Percentiles rank a stretch among this genome's conserved stretches.
Evolutionary conservation across 768 basidiomycete species (phyloP).

Genomic region (Termitomyces heimii): DNA sequence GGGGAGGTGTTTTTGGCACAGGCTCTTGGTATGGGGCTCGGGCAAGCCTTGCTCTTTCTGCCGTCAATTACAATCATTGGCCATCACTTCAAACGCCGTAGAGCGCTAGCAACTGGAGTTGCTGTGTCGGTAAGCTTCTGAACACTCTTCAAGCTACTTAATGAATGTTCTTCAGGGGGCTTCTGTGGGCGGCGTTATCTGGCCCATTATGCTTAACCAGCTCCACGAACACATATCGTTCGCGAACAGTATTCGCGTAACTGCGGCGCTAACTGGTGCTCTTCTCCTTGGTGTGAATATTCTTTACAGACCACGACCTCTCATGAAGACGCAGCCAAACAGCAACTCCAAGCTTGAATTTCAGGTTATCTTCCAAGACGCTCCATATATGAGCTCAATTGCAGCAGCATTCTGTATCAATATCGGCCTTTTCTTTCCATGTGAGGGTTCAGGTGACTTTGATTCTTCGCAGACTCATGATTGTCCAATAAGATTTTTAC

Average conservation of each 20-base stretch:
- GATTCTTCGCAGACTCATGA: constrained; percentile 16
- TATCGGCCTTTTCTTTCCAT: constrained; percentile 50
- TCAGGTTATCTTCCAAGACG: constrained; percentile 27
- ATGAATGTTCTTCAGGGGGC: constrained; percentile 22
- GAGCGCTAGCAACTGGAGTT: constrained; percentile 32
- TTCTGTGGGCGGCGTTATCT: constrained; percentile 46
- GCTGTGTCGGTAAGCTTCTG: constrained; percentile 36
- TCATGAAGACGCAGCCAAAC: constrained; percentile 2
- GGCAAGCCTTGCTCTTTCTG: constrained; percentile 42
- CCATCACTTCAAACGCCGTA: constrained; percentile 36
- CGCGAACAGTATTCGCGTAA: constrained; percentile 28
- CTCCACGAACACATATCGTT: constrained; percentile 23
- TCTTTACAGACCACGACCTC: constrained; percentile 21
- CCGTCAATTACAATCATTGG: constrained; percentile 43
- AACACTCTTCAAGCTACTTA: background rate
- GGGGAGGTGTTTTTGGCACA: constrained; percentile 45
- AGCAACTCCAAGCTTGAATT: constrained; percentile 17
- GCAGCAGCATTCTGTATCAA: constrained; percentile 19
- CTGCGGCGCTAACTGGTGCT: constrained; percentile 23
- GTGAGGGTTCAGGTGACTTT: constrained; percentile 21
- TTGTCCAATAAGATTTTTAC: constrained; percentile 40
- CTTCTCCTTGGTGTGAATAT: constrained; percentile 29
- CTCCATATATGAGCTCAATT: constrained; percentile 26
- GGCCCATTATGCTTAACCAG: constrained; percentile 43
- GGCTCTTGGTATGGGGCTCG: constrained; percentile 50